A percentile compares a stretch with the other conserved stretches of the same genome.
Evolutionary conservation across 1,284 basidiomycete genomes (phyloP).

Genomic region (Trametes pubescens): DNA sequence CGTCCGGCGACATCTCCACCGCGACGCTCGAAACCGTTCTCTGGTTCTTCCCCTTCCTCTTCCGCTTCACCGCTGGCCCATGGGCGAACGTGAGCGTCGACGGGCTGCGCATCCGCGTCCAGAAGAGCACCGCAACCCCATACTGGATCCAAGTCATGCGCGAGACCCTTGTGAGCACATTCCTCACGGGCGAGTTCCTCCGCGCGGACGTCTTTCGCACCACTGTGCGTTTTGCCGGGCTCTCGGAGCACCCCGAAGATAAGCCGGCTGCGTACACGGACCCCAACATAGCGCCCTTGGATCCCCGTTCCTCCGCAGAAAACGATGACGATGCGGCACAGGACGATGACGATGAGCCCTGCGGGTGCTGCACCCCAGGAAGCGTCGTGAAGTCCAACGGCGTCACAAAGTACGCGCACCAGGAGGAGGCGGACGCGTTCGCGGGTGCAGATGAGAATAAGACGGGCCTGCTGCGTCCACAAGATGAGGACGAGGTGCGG

Average conservation of each 20-base stretch:
- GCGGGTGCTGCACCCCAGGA: constrained; percentile 12
- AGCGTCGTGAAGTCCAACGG: constrained; percentile 11
- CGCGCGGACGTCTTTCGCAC: constrained; percentile 50
- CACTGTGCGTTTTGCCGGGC: constrained; percentile 40
- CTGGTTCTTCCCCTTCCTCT: constrained; percentile 51
- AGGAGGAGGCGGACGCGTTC: constrained; percentile 24
- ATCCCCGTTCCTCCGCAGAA: background rate
- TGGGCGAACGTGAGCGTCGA: constrained; percentile 47
- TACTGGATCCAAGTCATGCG: constrained; percentile 48
- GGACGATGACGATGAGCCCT: constrained; percentile 5
- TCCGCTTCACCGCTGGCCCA: constrained; percentile 48
- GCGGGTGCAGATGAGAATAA: constrained; percentile 13
- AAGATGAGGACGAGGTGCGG: constrained; percentile 43
- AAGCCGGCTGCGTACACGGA: constrained; percentile 17
- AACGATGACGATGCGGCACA: background rate
- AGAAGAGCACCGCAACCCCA: constrained; percentile 47
- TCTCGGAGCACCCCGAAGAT: constrained; percentile 28
- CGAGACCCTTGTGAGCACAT: constrained; percentile 47
- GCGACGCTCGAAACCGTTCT: constrained; percentile 40
- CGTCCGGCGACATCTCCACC: constrained; percentile 44
- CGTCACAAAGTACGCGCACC: constrained; percentile 19
- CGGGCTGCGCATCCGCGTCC: constrained; percentile 48
- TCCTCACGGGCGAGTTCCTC: constrained; percentile 50
- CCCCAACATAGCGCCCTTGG: constrained; percentile 1
- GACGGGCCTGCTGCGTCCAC: constrained; percentile 22